Base-by-base conservation (phyloP, 2,329 filamentous ascomycete genomes). In the Capronia americana region DNA sequence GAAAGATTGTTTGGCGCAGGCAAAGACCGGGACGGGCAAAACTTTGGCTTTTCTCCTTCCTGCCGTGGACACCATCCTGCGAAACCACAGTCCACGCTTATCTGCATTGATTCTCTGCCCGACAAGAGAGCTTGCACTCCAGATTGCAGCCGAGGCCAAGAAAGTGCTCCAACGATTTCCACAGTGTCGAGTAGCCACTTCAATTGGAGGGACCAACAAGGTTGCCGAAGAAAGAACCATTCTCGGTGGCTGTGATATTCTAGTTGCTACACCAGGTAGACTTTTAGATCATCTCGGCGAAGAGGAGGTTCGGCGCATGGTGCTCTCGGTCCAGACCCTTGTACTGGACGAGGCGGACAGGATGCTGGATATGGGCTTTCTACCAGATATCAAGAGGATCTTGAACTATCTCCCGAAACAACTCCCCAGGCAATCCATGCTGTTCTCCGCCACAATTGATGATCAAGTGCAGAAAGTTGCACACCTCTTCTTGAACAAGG, bases 1-100 rank as follows among this genome's bases (percentile, higher is more conserved):
- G 12, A 51, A 51, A 51, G 48, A 68, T 74, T 92, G 90, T 73
- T 85, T 98, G 71, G 95, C 94, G 55, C 95, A 98, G 82, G 95
- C 95, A 66, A 97, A 92, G 81, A 99, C 95, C 8, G 95, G 95
- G 76, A 98, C 95, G 3, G 95, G 95, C 76, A 99, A 99, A 82
- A 99, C 95, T 0, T 82, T 98, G 64, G 95, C 92, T 41, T 99
- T 98, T 83, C 84, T 99, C 26, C 80, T 98, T 6, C 95, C 95
- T 58, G 83, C 93, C 7, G 81, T 98, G 60, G 92, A 97, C 77
- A 89, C 88, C 66, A 91, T 97, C 75, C 82, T 96, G 67, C 77
- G 80, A 66, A 87, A 92, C 70, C 87, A 88, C 0, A 78, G 81
- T 0, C 84, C 96, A 53, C 56, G 65, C 4, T 24, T 67, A 32